Evolutionary conservation across 2,329 filamentous ascomycete species (phyloP).

Genomic region (Stagonosporopsis tanaceti): DNA sequence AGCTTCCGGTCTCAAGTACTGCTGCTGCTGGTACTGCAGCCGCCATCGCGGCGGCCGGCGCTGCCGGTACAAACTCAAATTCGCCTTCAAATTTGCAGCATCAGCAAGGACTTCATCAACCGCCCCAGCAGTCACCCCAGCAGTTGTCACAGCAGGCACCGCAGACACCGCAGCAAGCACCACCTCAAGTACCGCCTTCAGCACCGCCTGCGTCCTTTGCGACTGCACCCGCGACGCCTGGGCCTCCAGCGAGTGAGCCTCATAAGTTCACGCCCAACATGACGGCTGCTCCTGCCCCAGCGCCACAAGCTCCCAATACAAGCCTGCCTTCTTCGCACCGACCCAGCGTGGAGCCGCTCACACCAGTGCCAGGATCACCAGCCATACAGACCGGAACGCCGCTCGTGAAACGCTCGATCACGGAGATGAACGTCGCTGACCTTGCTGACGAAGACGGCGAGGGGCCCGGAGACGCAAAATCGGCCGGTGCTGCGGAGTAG

Average conservation of each 20-base stretch:
- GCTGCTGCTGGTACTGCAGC: slow-evolving; percentile 40
- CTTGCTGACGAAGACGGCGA: slow-evolving; percentile 19
- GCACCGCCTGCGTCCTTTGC: neutral
- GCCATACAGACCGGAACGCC: slow-evolving; percentile 39
- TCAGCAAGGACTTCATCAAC: slow-evolving; percentile 1
- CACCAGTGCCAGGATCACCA: slow-evolving; percentile 46
- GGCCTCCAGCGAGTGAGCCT: slow-evolving; percentile 24
- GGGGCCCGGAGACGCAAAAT: slow-evolving; percentile 12
- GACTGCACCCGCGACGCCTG: slow-evolving; percentile 12
- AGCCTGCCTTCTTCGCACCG: slow-evolving; percentile 31
- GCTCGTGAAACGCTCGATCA: slow-evolving; percentile 25
- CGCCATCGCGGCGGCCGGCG: slow-evolving; percentile 45
- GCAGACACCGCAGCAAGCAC: neutral
- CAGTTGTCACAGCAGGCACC: neutral
- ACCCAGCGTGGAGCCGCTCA: slow-evolving; percentile 49
- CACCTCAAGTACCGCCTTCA: neutral
- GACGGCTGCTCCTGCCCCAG: slow-evolving; percentile 27
- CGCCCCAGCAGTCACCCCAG: slow-evolving; percentile 1
- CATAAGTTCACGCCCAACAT: slow-evolving; percentile 42
- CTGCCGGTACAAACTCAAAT: slow-evolving; percentile 27
- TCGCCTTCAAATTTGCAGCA: neutral
- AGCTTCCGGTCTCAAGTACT: slow-evolving; percentile 21
- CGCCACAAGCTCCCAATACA: slow-evolving; percentile 14
- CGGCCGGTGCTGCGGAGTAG: slow-evolving; percentile 19
- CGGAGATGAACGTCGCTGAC: slow-evolving; percentile 26